A percentile compares a stretch with the other conserved stretches of the same genome.
Conservation (phyloP, 1,284 basidiomycete species). For the Farysia itapuensis region DNA sequence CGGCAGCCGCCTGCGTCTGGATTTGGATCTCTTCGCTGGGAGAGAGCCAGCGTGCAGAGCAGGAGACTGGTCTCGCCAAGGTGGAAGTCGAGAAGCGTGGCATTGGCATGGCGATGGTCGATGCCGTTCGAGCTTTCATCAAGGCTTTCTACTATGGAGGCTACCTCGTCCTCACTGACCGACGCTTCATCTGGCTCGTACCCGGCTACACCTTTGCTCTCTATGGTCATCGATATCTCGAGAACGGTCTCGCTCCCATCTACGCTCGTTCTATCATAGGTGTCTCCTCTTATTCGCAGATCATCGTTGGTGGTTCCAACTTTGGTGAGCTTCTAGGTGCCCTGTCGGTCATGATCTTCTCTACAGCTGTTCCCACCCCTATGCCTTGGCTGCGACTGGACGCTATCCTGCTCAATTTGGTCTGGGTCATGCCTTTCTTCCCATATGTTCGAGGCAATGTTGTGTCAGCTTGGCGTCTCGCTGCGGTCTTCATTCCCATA, state of each 20-base stretch:
- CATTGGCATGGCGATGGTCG: slow-evolving; percentile 30
- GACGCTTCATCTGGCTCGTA: slow-evolving; percentile 60
- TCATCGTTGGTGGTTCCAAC: slow-evolving; percentile 47
- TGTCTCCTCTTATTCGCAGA: slow-evolving; percentile 58
- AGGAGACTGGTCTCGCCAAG: slow-evolving; percentile 17
- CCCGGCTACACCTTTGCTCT: slow-evolving; percentile 59
- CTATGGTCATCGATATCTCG: slow-evolving; percentile 61
- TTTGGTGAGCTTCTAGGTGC: slow-evolving; percentile 60
- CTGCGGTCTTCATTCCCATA: slow-evolving; percentile 56
- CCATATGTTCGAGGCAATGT: slow-evolving; percentile 29
- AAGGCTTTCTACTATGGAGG: slow-evolving; percentile 58
- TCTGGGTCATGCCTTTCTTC: slow-evolving; percentile 60
- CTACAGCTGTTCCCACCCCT: slow-evolving; percentile 55
- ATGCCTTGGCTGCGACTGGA: slow-evolving; percentile 59
- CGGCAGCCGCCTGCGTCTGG: slow-evolving; percentile 44
- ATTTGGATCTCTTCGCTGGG: slow-evolving; percentile 46
- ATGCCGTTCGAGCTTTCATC: slow-evolving; percentile 47
- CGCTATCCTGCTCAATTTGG: slow-evolving; percentile 57
- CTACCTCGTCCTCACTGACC: slow-evolving; percentile 49
- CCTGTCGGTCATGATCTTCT: slow-evolving; percentile 54
- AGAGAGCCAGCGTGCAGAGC: slow-evolving; percentile 24
- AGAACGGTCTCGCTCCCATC: slow-evolving; percentile 60
- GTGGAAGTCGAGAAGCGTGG: slow-evolving; percentile 27
- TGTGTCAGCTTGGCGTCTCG: slow-evolving; percentile 51
- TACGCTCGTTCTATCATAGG: slow-evolving; percentile 58